Evolutionary conservation across 2,329 filamentous ascomycete genomes (phyloP), one percentile per base, ranked within the genome.

Genomic region (Ophiostoma triangulosporum): DNA sequence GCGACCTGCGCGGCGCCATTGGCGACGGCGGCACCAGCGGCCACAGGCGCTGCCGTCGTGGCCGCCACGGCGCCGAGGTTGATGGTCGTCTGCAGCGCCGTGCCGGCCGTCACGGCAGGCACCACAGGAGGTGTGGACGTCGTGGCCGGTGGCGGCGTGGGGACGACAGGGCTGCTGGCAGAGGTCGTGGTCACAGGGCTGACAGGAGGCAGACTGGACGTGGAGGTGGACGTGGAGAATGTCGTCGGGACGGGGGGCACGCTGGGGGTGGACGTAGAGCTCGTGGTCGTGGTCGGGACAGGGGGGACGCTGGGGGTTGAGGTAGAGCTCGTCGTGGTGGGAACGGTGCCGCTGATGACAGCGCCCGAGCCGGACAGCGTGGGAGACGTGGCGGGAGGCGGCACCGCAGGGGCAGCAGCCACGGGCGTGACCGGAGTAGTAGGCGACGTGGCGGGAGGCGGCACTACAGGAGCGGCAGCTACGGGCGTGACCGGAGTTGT

Each of bases 31-130:
- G 61, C 60, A 15, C 59, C 54, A 27, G 55, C 57, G 3, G 61
- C 62, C 2, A 60, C 38, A 9, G 38, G 59, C 8, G 61, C 57
- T 1, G 57, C 53, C 2, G 59, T 56, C 1, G 61, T 59, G 24
- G 43, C 43, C 15, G 57, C 53, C 7, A 62, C 58, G 50, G 60
- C 49, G 57, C 64, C 59, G 54, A 64, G 52, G 57, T 58, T 54
- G 58, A 64, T 17, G 54, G 64, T 61, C n/a, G 60, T 64, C 60
- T 57, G 60, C 7, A 59, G 63, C 51, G 55, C 36, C 22, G 29
- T 38, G 24, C 36, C 49, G 6, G 57, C 52, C 3, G 59, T 51
- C 3, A 57, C 51, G 6, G 52, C 36, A 3, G 53, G n/a, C n/a
- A n/a, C n/a, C n/a, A n/a, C n/a, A n/a, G n/a, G n/a, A n/a, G n/a